phyloP scores from a whole-genome alignment of 257 asterid genomes.

The Solanum habrochaites region DNA sequence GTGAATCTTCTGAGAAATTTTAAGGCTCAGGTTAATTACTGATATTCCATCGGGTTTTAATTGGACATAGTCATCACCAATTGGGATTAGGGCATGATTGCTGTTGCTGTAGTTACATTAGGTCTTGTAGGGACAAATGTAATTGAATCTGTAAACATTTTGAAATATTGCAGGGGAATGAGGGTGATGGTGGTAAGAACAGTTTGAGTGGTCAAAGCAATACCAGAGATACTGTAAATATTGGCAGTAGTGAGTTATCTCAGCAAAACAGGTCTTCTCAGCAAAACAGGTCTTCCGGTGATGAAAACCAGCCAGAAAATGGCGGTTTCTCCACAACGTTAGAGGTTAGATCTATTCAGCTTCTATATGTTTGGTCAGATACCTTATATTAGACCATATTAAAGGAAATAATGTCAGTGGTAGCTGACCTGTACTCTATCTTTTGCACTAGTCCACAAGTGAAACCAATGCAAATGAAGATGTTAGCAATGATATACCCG shows the following conservation, averaged over 20 bases:
- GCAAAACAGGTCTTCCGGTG: background rate
- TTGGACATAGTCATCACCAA: background rate
- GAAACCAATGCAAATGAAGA: slow-evolving; percentile 10
- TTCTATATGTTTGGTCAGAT: background rate
- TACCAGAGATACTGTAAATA: background rate
- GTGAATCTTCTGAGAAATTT: background rate
- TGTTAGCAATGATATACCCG: background rate
- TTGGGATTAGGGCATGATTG: background rate
- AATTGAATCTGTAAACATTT: background rate
- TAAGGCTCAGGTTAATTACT: background rate
- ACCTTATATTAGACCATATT: background rate
- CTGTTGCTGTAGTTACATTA: background rate
- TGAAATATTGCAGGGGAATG: background rate
- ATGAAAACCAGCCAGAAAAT: background rate
- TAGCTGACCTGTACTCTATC: background rate
- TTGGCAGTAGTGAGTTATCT: background rate
- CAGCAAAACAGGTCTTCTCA: background rate
- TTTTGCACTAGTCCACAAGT: background rate
- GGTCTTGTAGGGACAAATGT: background rate
- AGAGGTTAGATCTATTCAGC: background rate
- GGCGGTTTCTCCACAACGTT: background rate
- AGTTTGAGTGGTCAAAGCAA: background rate
- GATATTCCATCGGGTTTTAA: background rate
- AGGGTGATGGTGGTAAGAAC: background rate
- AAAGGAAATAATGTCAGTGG: background rate